Percentiles rank a stretch among this genome's conserved stretches.
phyloP scores from a whole-genome alignment of 2,329 filamentous ascomycete species.

The Alternaria sp. region DNA sequence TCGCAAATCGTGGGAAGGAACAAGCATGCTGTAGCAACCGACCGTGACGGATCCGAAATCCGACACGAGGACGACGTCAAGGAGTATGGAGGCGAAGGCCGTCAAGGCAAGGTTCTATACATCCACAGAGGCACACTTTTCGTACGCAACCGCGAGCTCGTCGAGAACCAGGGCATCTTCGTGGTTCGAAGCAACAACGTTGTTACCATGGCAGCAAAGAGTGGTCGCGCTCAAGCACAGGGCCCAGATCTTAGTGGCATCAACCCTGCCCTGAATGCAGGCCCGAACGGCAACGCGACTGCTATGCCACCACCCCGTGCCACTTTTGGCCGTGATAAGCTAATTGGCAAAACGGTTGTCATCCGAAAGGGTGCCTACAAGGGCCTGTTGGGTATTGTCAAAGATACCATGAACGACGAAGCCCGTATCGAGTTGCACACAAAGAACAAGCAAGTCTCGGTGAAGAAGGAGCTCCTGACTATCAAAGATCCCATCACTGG shows the following conservation, averaged over 20 bases:
- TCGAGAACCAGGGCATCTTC: slow-evolving; percentile 88
- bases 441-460: slow-evolving; percentile 87
- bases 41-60: slow-evolving; percentile 92
- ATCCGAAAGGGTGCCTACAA: slow-evolving; percentile 90
- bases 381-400: slow-evolving; percentile 91
- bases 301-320: slow-evolving; percentile 69
- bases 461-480: slow-evolving; percentile 79
- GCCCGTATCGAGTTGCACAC: slow-evolving; percentile 93
- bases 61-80: slow-evolving; percentile 90
- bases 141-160: slow-evolving; percentile 80
- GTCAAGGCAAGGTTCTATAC: slow-evolving; percentile 88
- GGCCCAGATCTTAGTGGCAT: slow-evolving; percentile 85
- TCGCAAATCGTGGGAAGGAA: slow-evolving; percentile 85
- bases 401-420: slow-evolving; percentile 85
- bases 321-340: slow-evolving; percentile 75
- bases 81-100: slow-evolving; percentile 83
- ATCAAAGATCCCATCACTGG: slow-evolving; percentile 84
- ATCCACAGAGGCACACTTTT: slow-evolving; percentile 94
- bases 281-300: slow-evolving; percentile 59
- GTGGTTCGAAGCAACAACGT: slow-evolving; percentile 87
- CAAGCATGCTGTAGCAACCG: slow-evolving; percentile 85
- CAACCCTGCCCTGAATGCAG: slow-evolving; percentile 80
- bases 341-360: slow-evolving; percentile 90
- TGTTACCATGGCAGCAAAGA: slow-evolving; percentile 91
- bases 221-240: slow-evolving; percentile 74